phyloP scores from a whole-genome alignment of 2,329 filamentous ascomycete genomes.

The Mycosphaerella sp. region DNA sequence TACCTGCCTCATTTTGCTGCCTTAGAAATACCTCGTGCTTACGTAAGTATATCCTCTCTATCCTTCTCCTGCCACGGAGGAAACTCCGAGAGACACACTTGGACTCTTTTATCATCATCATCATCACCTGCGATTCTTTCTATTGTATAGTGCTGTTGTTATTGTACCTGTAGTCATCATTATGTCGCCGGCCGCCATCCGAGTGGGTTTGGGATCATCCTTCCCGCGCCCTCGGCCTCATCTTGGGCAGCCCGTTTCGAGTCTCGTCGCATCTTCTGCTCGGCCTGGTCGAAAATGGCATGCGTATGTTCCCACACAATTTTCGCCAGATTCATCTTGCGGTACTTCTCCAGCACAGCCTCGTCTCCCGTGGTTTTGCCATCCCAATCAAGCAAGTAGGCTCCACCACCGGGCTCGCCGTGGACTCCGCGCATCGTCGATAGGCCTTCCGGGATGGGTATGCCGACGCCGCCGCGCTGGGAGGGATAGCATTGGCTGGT shows the following conservation, averaged over 20 bases:
- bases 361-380: slow-evolving; percentile 33
- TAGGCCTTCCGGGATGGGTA: slow-evolving; percentile 28
- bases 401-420: slow-evolving; percentile 32
- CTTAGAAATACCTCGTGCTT: too few species aligned
- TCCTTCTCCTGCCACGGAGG: too few species aligned
- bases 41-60: too few species aligned
- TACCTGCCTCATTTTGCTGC: too few species aligned
- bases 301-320: slow-evolving; percentile 36
- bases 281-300: slow-evolving; percentile 30
- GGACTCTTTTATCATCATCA: too few species aligned
- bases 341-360: slow-evolving; percentile 29
- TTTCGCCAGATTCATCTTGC: slow-evolving; percentile 28
- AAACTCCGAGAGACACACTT: too few species aligned
- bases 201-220: slow-evolving; percentile 26
- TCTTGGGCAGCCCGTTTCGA: slow-evolving; percentile 26
- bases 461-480: slow-evolving; percentile 22
- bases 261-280: slow-evolving; percentile 21
- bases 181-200: slow-evolving; percentile 25
- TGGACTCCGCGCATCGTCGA: slow-evolving; percentile 28
- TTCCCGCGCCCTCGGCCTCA: slow-evolving; percentile 25
- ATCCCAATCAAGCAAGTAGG: slow-evolving; percentile 37
- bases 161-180: neutral
- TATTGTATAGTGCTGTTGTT: too few species aligned
- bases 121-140: too few species aligned
- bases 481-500: slow-evolving; percentile 33